A percentile compares a stretch with the other conserved stretches of the same genome.
phyloP scores from a whole-genome alignment of 208 protist genomes.

The Leishmania turanica region DNA sequence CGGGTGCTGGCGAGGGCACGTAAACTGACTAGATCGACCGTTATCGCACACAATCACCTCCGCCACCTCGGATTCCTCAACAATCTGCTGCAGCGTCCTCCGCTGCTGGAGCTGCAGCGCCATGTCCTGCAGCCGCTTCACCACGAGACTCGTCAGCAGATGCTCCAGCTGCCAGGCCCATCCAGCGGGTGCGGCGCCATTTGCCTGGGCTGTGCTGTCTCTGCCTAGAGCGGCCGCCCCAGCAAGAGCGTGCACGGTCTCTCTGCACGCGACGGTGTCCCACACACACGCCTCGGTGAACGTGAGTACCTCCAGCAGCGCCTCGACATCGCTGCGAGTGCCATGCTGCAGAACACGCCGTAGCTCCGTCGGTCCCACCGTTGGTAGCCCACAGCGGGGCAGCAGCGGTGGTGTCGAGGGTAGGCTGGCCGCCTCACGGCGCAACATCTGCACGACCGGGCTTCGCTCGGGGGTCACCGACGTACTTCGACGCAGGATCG shows the following conservation, averaged over 20 bases:
- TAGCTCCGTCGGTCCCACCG: conserved; percentile 20
- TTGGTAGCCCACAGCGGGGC: not conserved
- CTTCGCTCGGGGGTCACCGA: conserved; percentile 20
- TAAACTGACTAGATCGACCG: conserved; percentile 3
- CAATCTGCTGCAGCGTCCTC: conserved; percentile 19
- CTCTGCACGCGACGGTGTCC: conserved; percentile 14
- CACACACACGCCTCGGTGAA: not conserved
- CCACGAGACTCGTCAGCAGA: conserved; percentile 13
- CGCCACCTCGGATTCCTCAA: conserved; percentile 25
- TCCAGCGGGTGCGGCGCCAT: not conserved
- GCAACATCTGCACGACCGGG: conserved; percentile 30
- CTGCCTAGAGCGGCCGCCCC: not conserved
- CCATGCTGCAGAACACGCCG: conserved; percentile 17
- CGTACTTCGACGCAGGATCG: conserved; percentile 24
- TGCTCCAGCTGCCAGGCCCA: conserved; percentile 26
- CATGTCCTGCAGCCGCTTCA: conserved; percentile 26
- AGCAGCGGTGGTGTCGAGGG: conserved; percentile 29
- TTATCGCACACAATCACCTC: conserved; percentile 19
- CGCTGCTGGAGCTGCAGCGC: conserved; percentile 8
- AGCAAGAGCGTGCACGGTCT: conserved; percentile 1
- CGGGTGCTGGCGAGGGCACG: conserved; percentile 56
- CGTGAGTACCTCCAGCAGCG: conserved; percentile 13
- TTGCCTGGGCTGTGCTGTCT: not conserved
- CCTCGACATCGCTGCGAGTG: conserved; percentile 13
- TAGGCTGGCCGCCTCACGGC: conserved; percentile 15